These are phyloP conservation scores for Phytophthora chlamydospora DNA, from an alignment of 352 stramenopile species.

Conservation along the genomic window DNA sequence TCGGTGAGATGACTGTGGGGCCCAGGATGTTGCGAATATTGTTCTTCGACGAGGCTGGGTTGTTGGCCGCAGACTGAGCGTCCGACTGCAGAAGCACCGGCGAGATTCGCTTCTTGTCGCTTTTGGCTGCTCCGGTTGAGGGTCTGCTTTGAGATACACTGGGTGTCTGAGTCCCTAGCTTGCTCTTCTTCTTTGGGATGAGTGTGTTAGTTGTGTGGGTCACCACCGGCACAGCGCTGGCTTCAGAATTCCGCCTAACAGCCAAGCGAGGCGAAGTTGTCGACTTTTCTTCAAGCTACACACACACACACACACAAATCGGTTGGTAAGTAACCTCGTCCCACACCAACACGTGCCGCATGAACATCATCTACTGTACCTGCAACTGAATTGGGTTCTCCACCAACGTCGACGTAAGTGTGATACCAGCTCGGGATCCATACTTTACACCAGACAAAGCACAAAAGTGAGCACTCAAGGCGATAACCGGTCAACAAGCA, in stretches of 20 bases:
- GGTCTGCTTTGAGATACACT: slow-evolving; percentile 22
- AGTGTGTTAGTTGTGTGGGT: slow-evolving; percentile 51
- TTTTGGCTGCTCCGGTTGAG: slow-evolving; percentile 45
- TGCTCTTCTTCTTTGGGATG: slow-evolving; percentile 72
- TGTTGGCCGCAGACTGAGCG: slow-evolving; percentile 24
- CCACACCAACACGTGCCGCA: slow-evolving; percentile 9
- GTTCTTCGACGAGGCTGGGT: slow-evolving; percentile 72
- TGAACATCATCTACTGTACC: slow-evolving; percentile 29
- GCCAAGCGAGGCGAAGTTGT: slow-evolving; percentile 26
- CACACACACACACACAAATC: slow-evolving; percentile 1
- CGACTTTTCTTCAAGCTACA: slow-evolving; percentile 72
- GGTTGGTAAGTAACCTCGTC: slow-evolving; percentile 2
- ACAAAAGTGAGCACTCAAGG: neutral
- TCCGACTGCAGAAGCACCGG: slow-evolving; percentile 55
- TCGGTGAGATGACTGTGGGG: slow-evolving; percentile 58
- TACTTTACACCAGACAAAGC: slow-evolving; percentile 51
- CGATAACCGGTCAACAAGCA: neutral
- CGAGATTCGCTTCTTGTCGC: slow-evolving; percentile 70
- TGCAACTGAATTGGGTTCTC: slow-evolving; percentile 85
- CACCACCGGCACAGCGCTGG: slow-evolving; percentile 5
- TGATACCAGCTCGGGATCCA: slow-evolving; percentile 80
- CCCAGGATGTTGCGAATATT: slow-evolving; percentile 83
- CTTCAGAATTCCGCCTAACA: slow-evolving; percentile 11
- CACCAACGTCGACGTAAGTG: slow-evolving; percentile 75
- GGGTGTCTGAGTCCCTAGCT: slow-evolving; percentile 4